These are phyloP conservation scores for Bacidia gigantensis DNA, from an alignment of 495 filamentous ascomycete species.

Conservation along the genomic window DNA sequence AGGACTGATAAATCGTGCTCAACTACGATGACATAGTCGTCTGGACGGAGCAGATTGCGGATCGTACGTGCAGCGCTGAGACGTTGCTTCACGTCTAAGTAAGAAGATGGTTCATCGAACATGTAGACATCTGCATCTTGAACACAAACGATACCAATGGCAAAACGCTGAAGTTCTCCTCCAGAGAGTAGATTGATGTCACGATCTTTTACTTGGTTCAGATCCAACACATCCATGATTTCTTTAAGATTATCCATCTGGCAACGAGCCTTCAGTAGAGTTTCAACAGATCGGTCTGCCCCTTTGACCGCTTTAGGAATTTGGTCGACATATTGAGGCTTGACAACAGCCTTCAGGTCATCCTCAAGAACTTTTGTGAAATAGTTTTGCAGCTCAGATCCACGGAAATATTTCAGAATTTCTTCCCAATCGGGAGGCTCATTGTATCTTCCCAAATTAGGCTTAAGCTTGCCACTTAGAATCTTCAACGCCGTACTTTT, in stretches of 20 bases:
- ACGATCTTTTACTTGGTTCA: slow-evolving; percentile 73
- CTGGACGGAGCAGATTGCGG: slow-evolving; percentile 68
- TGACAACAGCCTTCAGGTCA: slow-evolving; percentile 89
- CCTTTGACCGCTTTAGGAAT: slow-evolving; percentile 83
- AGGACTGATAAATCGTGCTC: slow-evolving; percentile 98
- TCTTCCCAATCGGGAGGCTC: slow-evolving; percentile 99
- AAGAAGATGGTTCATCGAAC: slow-evolving; percentile 98
- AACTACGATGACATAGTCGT: slow-evolving; percentile 95
- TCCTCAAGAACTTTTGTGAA: slow-evolving; percentile 97
- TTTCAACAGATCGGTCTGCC: slow-evolving; percentile 57
- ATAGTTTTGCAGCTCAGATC: slow-evolving; percentile 96
- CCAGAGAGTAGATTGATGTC: slow-evolving; percentile 83
- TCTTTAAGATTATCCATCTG: slow-evolving; percentile 72
- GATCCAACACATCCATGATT: slow-evolving; percentile 73
- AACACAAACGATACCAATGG: slow-evolving; percentile 88
- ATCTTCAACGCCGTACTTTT: slow-evolving; percentile 98
- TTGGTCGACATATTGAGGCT: slow-evolving; percentile 98
- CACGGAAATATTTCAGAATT: slow-evolving; percentile 93
- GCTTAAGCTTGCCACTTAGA: slow-evolving; percentile 94
- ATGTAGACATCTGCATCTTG: slow-evolving; percentile 98
- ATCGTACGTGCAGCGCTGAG: slow-evolving; percentile 84
- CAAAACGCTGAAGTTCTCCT: slow-evolving; percentile 95
- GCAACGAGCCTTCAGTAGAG: slow-evolving; percentile 56
- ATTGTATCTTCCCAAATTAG: slow-evolving; percentile 86
- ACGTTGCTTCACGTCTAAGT: slow-evolving; percentile 97